These are phyloP conservation scores for Eutrema salsugineum DNA, from an alignment of 441 rosid species.

Conservation along the genomic window DNA sequence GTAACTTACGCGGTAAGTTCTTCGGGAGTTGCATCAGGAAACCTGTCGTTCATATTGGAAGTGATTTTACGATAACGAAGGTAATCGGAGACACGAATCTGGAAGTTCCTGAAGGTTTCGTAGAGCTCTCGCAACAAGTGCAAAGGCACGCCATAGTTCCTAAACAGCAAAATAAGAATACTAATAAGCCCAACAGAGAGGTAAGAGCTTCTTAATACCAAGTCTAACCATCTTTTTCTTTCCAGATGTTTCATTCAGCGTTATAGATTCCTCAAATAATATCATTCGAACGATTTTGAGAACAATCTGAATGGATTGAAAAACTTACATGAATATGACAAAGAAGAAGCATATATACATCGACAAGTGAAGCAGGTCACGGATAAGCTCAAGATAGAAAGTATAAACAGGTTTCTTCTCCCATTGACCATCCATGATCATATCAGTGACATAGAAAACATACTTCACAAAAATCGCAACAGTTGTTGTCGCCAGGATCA, in stretches of 20 bases:
- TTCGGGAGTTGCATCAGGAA: conserved; percentile 95
- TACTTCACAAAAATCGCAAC: conserved; percentile 88
- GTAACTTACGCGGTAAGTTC: conserved; percentile 78
- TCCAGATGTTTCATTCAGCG: neutral
- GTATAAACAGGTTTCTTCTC: conserved; percentile 93
- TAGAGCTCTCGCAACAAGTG: conserved; percentile 94
- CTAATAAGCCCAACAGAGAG: neutral
- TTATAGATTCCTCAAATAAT: neutral
- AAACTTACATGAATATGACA: conserved; percentile 89
- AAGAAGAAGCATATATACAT: conserved; percentile 98
- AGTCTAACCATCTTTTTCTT: neutral
- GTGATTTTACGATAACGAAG: conserved; percentile 89
- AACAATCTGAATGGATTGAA: neutral
- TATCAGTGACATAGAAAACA: conserved; percentile 85
- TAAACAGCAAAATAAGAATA: conserved; percentile 26
- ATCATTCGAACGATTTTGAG: neutral
- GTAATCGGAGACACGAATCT: conserved; percentile 90
- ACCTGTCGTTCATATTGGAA: conserved; percentile 95
- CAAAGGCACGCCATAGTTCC: conserved; percentile 97
- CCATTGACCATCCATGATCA: conserved; percentile 99
- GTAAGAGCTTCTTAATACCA: neutral
- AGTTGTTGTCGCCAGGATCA: conserved; percentile 92
- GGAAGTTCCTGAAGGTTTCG: conserved; percentile 95
- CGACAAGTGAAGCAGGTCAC: conserved; percentile 95
- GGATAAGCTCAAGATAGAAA: conserved; percentile 91